These are phyloP conservation scores for Colletotrichum shisoi DNA, from an alignment of 2,329 filamentous ascomycete species.

Conservation along the genomic window DNA sequence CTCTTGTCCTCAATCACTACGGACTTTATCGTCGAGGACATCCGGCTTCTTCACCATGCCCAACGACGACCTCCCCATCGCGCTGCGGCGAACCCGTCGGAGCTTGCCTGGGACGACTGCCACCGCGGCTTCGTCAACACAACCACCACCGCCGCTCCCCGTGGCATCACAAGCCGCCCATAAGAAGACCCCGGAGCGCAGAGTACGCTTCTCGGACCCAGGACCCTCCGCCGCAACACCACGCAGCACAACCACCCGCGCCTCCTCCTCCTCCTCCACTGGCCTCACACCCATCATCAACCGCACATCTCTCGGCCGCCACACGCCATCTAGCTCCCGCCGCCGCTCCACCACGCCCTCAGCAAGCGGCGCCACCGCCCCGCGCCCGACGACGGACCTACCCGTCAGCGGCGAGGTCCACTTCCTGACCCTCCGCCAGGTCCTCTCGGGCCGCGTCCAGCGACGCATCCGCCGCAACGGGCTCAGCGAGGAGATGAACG, in stretches of 20 bases:
- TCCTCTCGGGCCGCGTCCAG: constrained; percentile 65
- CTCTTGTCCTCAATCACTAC: not conserved
- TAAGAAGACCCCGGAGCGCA: constrained; percentile 50
- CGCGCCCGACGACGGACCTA: constrained; percentile 35
- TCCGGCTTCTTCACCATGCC: constrained; percentile 45
- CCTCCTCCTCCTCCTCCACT: constrained; percentile 55
- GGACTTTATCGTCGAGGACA: not conserved
- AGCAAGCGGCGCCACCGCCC: constrained; percentile 4
- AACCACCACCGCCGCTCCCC: constrained; percentile 37
- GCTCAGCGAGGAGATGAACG: constrained; percentile 66
- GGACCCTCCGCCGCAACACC: constrained; percentile 49
- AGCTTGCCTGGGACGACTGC: constrained; percentile 40
- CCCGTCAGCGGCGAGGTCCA: constrained; percentile 51
- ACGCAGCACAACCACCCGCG: constrained; percentile 40
- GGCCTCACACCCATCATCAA: constrained; percentile 67
- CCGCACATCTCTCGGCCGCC: constrained; percentile 55
- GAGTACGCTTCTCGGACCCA: constrained; percentile 68
- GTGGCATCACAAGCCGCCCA: constrained; percentile 31
- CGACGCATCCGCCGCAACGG: constrained; percentile 64
- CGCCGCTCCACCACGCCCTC: constrained; percentile 51
- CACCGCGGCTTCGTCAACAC: not conserved
- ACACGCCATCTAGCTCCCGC: constrained; percentile 50
- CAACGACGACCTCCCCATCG: constrained; percentile 59
- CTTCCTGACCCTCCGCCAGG: constrained; percentile 62
- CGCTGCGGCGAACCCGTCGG: constrained; percentile 63